Conservation (phyloP, 441 rosid species). For the Pelargonium citronellum region DNA sequence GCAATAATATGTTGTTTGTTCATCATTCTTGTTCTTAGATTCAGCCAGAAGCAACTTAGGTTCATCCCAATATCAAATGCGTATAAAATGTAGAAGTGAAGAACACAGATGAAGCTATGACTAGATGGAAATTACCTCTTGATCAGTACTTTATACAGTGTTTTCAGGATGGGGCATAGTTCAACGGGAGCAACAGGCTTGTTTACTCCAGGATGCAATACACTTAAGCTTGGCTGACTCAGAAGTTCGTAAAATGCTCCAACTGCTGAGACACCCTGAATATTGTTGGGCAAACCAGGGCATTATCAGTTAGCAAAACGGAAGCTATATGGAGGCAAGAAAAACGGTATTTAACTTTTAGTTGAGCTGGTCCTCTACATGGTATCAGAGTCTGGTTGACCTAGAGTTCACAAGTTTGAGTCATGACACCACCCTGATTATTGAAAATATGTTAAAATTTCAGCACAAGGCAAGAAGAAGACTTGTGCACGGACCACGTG, state of each 20-base stretch:
- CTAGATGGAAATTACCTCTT: conserved; percentile 33
- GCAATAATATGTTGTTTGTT: no score
- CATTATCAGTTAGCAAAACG: neutral
- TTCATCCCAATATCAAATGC: no score
- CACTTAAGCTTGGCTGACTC: conserved; percentile 54
- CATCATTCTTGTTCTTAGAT: no score
- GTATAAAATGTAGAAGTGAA: neutral
- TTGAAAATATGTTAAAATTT: no score
- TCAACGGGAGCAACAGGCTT: conserved; percentile 75
- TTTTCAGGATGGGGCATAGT: conserved; percentile 67
- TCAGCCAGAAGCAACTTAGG: no score
- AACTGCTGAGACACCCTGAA: conserved; percentile 74
- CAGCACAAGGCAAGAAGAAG: no score
- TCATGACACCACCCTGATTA: no score
- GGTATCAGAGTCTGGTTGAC: no score
- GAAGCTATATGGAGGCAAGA: no score
- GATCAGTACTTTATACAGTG: conserved; percentile 55
- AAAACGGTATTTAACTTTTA: no score
- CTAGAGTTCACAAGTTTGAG: no score
- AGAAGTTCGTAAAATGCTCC: conserved; percentile 63
- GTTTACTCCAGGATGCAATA: conserved; percentile 54
- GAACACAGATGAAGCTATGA: neutral
- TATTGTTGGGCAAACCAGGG: conserved; percentile 1
- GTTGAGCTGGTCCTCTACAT: no score
- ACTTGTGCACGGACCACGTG: neutral